Percentiles rank a stretch among this genome's conserved stretches.
These are phyloP conservation scores for Mycena indigotica DNA, from an alignment of 768 basidiomycete species.

Conservation along the genomic window DNA sequence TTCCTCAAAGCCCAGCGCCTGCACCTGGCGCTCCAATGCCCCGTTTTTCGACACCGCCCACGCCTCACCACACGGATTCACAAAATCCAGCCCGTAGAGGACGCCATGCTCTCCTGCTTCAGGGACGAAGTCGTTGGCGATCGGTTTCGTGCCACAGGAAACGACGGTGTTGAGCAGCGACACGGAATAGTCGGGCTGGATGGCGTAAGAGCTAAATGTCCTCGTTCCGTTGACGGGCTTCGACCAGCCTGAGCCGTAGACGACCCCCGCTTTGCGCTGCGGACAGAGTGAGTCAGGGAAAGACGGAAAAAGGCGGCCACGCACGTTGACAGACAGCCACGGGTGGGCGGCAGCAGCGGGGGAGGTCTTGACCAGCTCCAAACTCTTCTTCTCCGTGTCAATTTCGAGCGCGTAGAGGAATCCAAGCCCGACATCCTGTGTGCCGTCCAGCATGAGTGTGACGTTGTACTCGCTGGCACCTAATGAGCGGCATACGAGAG, in stretches of 20 bases:
- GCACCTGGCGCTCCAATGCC: conserved; percentile 14
- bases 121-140: conserved; percentile 24
- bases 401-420: conserved; percentile 23
- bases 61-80: conserved; percentile 24
- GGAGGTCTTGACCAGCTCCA: conserved; percentile 18
- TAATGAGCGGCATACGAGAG: not conserved
- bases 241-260: conserved; percentile 27
- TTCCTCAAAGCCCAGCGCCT: conserved; percentile 16
- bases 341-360: conserved; percentile 25
- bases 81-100: conserved; percentile 26
- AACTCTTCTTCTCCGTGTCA: conserved; percentile 15
- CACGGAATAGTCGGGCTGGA: conserved; percentile 23
- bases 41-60: conserved; percentile 22
- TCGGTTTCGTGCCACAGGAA: conserved; percentile 27
- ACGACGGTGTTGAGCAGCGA: conserved; percentile 22
- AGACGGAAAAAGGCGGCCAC: conserved; percentile 4
- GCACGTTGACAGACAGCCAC: conserved; percentile 26
- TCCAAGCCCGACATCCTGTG: conserved; percentile 24
- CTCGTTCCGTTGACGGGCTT: conserved; percentile 16
- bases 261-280: conserved; percentile 20
- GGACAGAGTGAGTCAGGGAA: not conserved
- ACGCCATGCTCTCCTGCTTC: conserved; percentile 15
- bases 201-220: conserved; percentile 22
- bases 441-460: conserved; percentile 25
- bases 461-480: conserved; percentile 20